Evolutionary conservation across 2,329 filamentous ascomycete genomes (phyloP).

Genomic region (Emericellopsis cladophorae): DNA sequence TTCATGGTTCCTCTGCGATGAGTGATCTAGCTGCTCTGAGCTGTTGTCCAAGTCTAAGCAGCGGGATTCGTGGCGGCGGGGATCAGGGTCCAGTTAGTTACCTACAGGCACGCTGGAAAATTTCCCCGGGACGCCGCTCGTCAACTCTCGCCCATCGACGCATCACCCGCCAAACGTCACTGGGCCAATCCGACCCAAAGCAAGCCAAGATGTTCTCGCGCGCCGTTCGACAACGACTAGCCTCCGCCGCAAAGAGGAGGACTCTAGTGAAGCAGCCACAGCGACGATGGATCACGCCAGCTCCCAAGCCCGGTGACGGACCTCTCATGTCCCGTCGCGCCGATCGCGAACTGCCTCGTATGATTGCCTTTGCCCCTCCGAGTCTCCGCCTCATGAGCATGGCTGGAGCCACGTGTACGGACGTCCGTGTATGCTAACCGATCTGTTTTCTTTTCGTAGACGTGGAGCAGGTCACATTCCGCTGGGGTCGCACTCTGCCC

Average conservation of each 20-base stretch:
- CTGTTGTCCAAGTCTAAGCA: background rate
- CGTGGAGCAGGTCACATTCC: slow-evolving; percentile 31
- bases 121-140: background rate
- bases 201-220: slow-evolving; percentile 10
- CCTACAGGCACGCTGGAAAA: background rate
- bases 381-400: background rate
- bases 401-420: background rate
- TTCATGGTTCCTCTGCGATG: slow-evolving; percentile 6
- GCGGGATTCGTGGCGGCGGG: background rate
- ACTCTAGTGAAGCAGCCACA: slow-evolving; percentile 11
- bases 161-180: background rate
- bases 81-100: background rate
- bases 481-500: slow-evolving; percentile 64
- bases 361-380: background rate
- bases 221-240: slow-evolving; percentile 5
- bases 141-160: background rate
- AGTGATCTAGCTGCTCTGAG: background rate
- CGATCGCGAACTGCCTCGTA: slow-evolving; percentile 55
- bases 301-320: slow-evolving; percentile 46
- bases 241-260: background rate
- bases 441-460: slow-evolving; percentile 13
- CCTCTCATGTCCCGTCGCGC: slow-evolving; percentile 52
- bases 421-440: background rate
- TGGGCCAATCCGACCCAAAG: background rate
- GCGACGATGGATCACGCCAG: slow-evolving; percentile 36